phyloP scores from a whole-genome alignment of 352 stramenopile genomes.

The Phytopythium delawarense region DNA sequence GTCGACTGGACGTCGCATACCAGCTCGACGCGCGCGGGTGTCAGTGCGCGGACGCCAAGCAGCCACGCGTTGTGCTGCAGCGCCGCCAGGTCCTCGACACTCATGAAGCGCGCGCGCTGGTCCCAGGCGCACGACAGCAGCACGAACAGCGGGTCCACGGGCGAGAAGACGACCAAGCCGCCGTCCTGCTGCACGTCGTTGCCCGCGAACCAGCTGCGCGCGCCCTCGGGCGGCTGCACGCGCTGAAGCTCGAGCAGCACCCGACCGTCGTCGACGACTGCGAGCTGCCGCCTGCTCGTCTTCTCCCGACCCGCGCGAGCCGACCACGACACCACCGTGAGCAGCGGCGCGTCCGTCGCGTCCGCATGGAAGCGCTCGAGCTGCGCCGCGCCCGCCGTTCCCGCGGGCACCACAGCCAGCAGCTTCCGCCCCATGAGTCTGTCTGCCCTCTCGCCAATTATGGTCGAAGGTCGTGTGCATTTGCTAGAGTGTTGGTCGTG shows the following conservation, averaged over 20 bases:
- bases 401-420: conserved; percentile 44
- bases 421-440: conserved; percentile 45
- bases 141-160: conserved; percentile 70
- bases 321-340: conserved; percentile 51
- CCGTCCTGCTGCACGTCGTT: conserved; percentile 69
- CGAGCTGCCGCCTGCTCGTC: conserved; percentile 49
- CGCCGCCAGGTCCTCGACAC: conserved; percentile 54
- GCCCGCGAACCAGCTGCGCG: conserved; percentile 75
- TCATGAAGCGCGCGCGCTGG: conserved; percentile 44
- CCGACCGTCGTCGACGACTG: conserved; percentile 25
- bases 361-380: conserved; percentile 70
- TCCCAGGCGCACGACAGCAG: conserved; percentile 47
- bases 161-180: conserved; percentile 55
- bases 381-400: conserved; percentile 22
- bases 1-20: conserved; percentile 57
- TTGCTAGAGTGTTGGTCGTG: neutral
- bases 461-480: neutral
- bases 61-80: conserved; percentile 54
- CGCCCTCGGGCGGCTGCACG: conserved; percentile 34
- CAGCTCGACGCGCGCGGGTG: conserved; percentile 22
- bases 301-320: conserved; percentile 1
- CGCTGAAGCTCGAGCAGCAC: conserved; percentile 65
- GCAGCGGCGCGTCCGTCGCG: conserved; percentile 43
- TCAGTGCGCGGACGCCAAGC: conserved; percentile 32
- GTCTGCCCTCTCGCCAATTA: neutral